These are phyloP conservation scores for Chalciporus sphaerocephalus DNA, from an alignment of 768 basidiomycete species.

Conservation along the genomic window DNA sequence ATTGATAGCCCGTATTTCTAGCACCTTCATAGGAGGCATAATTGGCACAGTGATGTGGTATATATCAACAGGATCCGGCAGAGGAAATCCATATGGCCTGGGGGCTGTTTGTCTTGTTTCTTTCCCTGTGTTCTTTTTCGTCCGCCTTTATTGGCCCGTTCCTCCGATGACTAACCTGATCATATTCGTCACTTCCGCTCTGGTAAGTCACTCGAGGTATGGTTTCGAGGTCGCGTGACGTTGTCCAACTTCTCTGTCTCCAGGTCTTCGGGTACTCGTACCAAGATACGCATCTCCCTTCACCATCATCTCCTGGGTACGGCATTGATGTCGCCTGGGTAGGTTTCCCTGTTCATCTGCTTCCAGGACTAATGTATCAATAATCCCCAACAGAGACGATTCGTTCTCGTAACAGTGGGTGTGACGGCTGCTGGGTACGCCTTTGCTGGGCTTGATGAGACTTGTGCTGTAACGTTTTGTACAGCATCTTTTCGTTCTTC, in stretches of 20 bases:
- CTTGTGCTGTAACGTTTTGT: conserved; percentile 3
- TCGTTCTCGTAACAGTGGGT: conserved; percentile 65
- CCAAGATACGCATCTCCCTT: conserved; percentile 48
- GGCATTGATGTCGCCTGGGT: conserved; percentile 76
- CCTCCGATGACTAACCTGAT: conserved; percentile 69
- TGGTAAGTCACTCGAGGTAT: conserved; percentile 41
- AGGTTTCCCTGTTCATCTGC: conserved; percentile 7
- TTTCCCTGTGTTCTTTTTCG: conserved; percentile 69
- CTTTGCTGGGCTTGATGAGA: background rate
- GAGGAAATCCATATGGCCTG: conserved; percentile 65
- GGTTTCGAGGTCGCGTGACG: background rate
- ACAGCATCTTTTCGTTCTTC: conserved; percentile 62
- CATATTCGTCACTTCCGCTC: conserved; percentile 55
- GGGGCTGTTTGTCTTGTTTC: conserved; percentile 63
- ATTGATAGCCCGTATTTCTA: conserved; percentile 53
- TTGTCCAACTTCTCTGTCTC: background rate
- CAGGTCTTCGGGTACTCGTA: conserved; percentile 75
- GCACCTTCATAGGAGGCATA: conserved; percentile 63
- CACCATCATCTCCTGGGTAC: conserved; percentile 50
- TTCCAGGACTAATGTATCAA: background rate
- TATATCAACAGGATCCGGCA: conserved; percentile 57
- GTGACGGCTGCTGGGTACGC: conserved; percentile 74
- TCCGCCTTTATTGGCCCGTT: conserved; percentile 70
- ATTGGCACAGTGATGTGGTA: conserved; percentile 71
- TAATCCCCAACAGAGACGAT: conserved; percentile 45